A percentile compares a stretch with the other conserved stretches of the same genome.
Conservation (phyloP, 2,329 filamentous ascomycete genomes). For the Aureobasidium sp. region DNA sequence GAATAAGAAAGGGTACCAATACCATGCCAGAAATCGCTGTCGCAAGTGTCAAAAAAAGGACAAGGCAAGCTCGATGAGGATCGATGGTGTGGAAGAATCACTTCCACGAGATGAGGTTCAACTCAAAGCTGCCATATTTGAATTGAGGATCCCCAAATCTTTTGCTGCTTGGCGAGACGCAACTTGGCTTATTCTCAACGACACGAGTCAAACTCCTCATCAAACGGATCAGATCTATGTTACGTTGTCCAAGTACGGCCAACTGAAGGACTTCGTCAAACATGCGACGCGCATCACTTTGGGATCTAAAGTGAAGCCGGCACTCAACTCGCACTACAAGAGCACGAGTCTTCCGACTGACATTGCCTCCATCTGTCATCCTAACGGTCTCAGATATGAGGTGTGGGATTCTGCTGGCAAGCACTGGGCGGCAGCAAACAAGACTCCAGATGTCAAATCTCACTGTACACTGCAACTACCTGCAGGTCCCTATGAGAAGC, state of each 20-base stretch:
- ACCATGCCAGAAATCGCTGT: conserved; percentile 26
- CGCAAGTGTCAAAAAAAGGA: conserved; percentile 35
- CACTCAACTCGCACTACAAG: background rate
- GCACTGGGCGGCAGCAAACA: no score
- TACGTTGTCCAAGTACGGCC: background rate
- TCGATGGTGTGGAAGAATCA: conserved; percentile 42
- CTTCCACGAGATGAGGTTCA: conserved; percentile 32
- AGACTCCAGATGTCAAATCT: no score
- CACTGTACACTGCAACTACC: no score
- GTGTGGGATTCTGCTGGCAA: background rate
- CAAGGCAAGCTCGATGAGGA: conserved; percentile 31
- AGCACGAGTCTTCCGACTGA: background rate
- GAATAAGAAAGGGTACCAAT: background rate
- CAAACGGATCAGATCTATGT: conserved; percentile 9
- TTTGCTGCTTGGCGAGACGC: conserved; percentile 44
- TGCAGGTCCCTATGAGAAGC: conserved; percentile 23
- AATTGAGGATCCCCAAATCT: conserved; percentile 37
- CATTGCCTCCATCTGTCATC: background rate
- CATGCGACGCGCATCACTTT: background rate
- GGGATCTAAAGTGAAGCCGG: background rate
- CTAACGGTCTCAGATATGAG: background rate
- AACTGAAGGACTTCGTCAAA: background rate
- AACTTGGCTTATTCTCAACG: conserved; percentile 41
- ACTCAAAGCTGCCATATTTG: conserved; percentile 43
- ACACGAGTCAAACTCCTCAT: conserved; percentile 22